phyloP scores from a whole-genome alignment of 2,329 filamentous ascomycete genomes.

The Calonectria montana region DNA sequence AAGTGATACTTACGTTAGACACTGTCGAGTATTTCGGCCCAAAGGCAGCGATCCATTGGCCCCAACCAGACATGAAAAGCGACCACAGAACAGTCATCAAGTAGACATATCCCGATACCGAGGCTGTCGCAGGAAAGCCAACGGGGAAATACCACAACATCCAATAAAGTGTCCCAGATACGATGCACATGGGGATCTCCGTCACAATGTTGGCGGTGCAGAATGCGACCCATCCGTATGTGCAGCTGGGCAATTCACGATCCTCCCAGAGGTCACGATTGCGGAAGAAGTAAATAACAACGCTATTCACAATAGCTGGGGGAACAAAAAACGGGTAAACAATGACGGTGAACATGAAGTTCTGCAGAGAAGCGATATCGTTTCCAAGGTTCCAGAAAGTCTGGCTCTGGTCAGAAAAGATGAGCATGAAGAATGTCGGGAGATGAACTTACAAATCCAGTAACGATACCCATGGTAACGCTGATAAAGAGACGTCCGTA shows the following conservation, averaged over 20 bases:
- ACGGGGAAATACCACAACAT: constrained; percentile 80
- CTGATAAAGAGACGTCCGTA: constrained; percentile 80
- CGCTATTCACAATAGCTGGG: constrained; percentile 76
- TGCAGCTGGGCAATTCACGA: constrained; percentile 76
- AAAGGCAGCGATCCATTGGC: constrained; percentile 86
- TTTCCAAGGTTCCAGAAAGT: constrained; percentile 78
- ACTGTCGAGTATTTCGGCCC: constrained; percentile 82
- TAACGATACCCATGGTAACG: constrained; percentile 79
- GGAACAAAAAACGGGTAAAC: constrained; percentile 71
- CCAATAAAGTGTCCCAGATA: constrained; percentile 75
- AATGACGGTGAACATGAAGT: constrained; percentile 79
- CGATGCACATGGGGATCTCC: constrained; percentile 77
- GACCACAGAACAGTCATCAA: constrained; percentile 82
- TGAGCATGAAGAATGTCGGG: background rate
- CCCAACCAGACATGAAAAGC: constrained; percentile 79
- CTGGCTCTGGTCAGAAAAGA: background rate
- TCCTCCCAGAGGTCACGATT: constrained; percentile 79
- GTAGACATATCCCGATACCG: constrained; percentile 78
- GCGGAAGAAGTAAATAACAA: constrained; percentile 80
- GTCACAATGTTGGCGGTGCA: constrained; percentile 76
- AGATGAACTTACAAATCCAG: constrained; percentile 65
- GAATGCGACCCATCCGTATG: constrained; percentile 83
- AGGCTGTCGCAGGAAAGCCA: constrained; percentile 73
- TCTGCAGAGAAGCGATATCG: constrained; percentile 75
- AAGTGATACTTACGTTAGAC: constrained; percentile 62